phyloP scores from a whole-genome alignment of 73 alveolate species.

The Uronychia setigera region DNA sequence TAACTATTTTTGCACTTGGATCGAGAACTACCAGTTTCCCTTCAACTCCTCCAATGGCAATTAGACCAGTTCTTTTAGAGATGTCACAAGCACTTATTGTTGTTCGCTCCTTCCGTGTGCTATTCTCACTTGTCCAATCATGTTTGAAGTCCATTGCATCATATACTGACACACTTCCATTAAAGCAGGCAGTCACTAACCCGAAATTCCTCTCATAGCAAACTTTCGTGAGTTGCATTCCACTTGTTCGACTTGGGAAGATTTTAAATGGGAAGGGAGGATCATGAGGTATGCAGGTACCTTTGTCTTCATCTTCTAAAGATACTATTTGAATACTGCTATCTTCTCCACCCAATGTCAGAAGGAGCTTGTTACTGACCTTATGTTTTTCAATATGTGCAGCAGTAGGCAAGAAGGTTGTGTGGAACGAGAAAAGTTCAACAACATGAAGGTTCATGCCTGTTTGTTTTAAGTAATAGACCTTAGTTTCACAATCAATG shows the following conservation, averaged over 20 bases:
- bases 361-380: slow-evolving; percentile 29
- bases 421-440: slow-evolving; percentile 23
- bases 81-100: slow-evolving; percentile 44
- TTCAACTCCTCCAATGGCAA: slow-evolving; percentile 61
- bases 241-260: not conserved
- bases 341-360: slow-evolving; percentile 38
- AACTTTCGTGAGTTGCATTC: slow-evolving; percentile 9
- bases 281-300: not conserved
- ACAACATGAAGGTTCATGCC: slow-evolving; percentile 28
- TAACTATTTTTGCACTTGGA: slow-evolving; percentile 46
- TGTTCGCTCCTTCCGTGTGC: not conserved
- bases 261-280: not conserved
- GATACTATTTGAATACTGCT: slow-evolving; percentile 23
- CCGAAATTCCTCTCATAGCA: slow-evolving; percentile 40
- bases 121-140: slow-evolving; percentile 32
- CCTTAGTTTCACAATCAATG: slow-evolving; percentile 42
- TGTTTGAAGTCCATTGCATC: slow-evolving; percentile 55
- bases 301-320: slow-evolving; percentile 20
- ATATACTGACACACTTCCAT: slow-evolving; percentile 34
- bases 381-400: slow-evolving; percentile 31
- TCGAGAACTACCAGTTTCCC: slow-evolving; percentile 44
- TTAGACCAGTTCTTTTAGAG: slow-evolving; percentile 14
- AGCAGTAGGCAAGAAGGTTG: slow-evolving; percentile 30
- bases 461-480: slow-evolving; percentile 25
- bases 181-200: slow-evolving; percentile 24